phyloP scores from a whole-genome alignment of 805 yeast genomes.

The Kazachstania taianensis region DNA sequence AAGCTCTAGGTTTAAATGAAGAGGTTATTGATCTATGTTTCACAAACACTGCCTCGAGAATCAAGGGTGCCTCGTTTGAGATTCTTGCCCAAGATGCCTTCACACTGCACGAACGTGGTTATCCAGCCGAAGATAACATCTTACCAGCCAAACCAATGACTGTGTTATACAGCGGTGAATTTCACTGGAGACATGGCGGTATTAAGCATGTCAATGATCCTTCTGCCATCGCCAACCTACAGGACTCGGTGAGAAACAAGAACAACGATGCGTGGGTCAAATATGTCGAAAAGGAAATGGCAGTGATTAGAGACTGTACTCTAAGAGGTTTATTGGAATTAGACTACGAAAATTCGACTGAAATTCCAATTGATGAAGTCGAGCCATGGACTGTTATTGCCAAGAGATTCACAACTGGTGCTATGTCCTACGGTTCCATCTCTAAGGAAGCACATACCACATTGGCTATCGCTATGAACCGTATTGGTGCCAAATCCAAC shows the following conservation, averaged over 20 bases:
- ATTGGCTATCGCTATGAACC: slow-evolving; percentile 95
- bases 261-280: slow-evolving; percentile 88
- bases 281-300: slow-evolving; percentile 81
- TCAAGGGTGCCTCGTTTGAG: slow-evolving; percentile 90
- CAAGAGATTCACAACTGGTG: slow-evolving; percentile 96
- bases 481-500: slow-evolving; percentile 94
- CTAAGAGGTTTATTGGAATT: slow-evolving; percentile 88
- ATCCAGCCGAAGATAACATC: slow-evolving; percentile 62
- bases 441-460: slow-evolving; percentile 98
- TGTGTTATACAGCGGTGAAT: slow-evolving; percentile 60
- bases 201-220: slow-evolving; percentile 94
- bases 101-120: slow-evolving; percentile 86
- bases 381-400: slow-evolving; percentile 99
- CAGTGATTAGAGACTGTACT: slow-evolving; percentile 87
- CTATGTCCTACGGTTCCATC: slow-evolving; percentile 98
- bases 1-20: slow-evolving; percentile 91
- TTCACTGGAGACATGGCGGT: slow-evolving; percentile 98
- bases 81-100: slow-evolving; percentile 95
- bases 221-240: slow-evolving; percentile 85
- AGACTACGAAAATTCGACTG: slow-evolving; percentile 58
- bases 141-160: slow-evolving; percentile 51
- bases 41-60: slow-evolving; percentile 95
- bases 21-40: slow-evolving; percentile 92
- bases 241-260: slow-evolving; percentile 96
- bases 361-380: slow-evolving; percentile 93